These are phyloP conservation scores for Fusarium annulatum DNA, from an alignment of 2,329 filamentous ascomycete species.

Conservation along the genomic window DNA sequence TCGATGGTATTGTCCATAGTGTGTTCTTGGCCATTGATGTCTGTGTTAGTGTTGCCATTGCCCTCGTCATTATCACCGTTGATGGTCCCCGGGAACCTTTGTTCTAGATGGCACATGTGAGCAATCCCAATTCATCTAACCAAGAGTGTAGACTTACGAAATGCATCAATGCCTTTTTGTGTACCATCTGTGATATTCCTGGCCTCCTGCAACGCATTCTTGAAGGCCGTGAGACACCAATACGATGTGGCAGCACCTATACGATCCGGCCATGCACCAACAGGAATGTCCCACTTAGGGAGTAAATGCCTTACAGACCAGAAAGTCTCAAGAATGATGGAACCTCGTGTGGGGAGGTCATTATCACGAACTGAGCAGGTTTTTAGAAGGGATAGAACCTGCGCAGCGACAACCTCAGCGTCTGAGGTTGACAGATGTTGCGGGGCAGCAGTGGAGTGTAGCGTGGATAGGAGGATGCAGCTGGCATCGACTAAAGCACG, in stretches of 20 bases:
- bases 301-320: constrained; percentile 56
- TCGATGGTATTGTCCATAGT: constrained; percentile 45
- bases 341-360: constrained; percentile 60
- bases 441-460: constrained; percentile 57
- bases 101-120: constrained; percentile 8
- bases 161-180: constrained; percentile 47
- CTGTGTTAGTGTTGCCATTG: neutral
- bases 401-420: constrained; percentile 46
- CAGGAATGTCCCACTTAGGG: constrained; percentile 54
- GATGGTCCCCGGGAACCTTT: neutral
- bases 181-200: constrained; percentile 48
- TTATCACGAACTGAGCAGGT: constrained; percentile 60
- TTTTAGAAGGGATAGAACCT: constrained; percentile 51
- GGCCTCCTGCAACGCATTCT: constrained; percentile 54
- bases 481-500: constrained; percentile 59
- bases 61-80: neutral
- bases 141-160: constrained; percentile 40
- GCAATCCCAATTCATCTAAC: neutral
- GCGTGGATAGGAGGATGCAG: constrained; percentile 58
- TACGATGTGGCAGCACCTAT: constrained; percentile 62
- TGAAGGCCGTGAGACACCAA: constrained; percentile 61
- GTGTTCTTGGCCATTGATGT: constrained; percentile 31
- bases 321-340: constrained; percentile 61
- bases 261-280: constrained; percentile 57
- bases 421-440: constrained; percentile 47